phyloP scores from a whole-genome alignment of 1,284 basidiomycete species.

The Tilletiaria anomala region DNA sequence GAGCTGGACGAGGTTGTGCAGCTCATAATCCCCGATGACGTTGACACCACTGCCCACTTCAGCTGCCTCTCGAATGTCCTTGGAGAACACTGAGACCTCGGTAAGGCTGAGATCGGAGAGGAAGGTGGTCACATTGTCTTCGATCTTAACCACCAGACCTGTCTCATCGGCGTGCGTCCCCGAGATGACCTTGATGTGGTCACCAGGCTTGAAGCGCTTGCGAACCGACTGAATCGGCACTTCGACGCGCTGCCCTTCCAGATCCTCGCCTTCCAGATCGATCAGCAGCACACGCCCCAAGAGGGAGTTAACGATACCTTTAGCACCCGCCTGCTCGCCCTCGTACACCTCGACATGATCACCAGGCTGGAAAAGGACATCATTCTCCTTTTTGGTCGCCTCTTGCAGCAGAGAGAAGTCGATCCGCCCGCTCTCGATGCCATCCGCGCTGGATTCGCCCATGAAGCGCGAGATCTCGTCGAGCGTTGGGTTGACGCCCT shows the following conservation, averaged over 20 bases:
- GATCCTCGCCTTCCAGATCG: conserved; percentile 57
- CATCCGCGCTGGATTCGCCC: conserved; percentile 40
- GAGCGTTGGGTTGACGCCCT: conserved; percentile 84
- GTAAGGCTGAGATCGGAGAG: conserved; percentile 92
- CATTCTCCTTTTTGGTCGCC: conserved; percentile 58
- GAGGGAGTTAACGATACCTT: conserved; percentile 81
- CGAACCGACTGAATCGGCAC: conserved; percentile 75
- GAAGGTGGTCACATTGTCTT: conserved; percentile 74
- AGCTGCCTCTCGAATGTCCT: conserved; percentile 90
- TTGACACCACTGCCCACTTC: conserved; percentile 84
- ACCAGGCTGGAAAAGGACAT: conserved; percentile 83
- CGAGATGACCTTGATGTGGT: conserved; percentile 95
- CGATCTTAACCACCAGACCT: conserved; percentile 81
- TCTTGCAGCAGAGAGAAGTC: conserved; percentile 75
- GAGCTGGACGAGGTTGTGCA: conserved; percentile 90
- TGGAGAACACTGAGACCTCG: conserved; percentile 92
- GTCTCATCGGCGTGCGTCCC: conserved; percentile 91
- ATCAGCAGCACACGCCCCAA: conserved; percentile 74
- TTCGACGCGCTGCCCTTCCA: conserved; percentile 65
- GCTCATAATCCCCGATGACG: conserved; percentile 76
- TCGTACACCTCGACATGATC: conserved; percentile 96
- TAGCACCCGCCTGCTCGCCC: conserved; percentile 83
- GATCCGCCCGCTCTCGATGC: conserved; percentile 41
- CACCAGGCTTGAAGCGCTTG: conserved; percentile 89
- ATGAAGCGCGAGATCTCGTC: conserved; percentile 90